Base-by-base conservation (phyloP, 1,139 yeast genomes). In the Debaryomycetaceae sp. region DNA sequence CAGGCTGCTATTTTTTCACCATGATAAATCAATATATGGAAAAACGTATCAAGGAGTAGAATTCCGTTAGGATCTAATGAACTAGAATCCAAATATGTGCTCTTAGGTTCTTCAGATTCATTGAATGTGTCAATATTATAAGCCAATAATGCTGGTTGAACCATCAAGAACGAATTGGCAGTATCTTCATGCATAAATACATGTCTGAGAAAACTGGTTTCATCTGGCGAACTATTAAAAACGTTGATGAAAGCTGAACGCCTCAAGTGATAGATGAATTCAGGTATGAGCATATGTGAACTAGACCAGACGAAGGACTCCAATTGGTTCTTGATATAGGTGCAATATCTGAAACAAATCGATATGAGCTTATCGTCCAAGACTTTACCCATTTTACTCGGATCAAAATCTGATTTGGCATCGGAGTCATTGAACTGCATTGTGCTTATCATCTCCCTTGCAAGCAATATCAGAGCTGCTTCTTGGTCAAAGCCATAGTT, bases 21-120 rank as follows among this genome's bases (percentile, higher is more conserved):
- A 53, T 83, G 88, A 55, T 68, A 81, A 33, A 84, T 83, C 41
- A 83, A 65, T 34, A 84, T 74, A 62, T 88, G 96, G 85, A 92
- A 92, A 67, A 91, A 92, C 1, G 98, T 92, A 64, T 92, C 98
- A 55, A 92, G 76, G 50, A 92, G 75, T 53, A 92, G 71, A 43
- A 92, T 88, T 38, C 80, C 67, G 40, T 74, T 73, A 5, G 82
- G 80, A 15, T 78, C 77, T 37, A 85, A 72, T 1, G 97, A 89
- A 26, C 89, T 88, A 18, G 97, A 87, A 63, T 92, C 98, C 55
- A 92, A 78, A 54, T 92, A 71, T n/a, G 92, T 98, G 1, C 98
- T 94, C 58, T 82, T 88, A 28, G 97, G 95, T 49, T 85, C 94
- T 46, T 79, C 80, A 5, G 60, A 58, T 1, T 63, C 48, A 6